Evolutionary conservation across 2,329 filamentous ascomycete species (phyloP).

Genomic region (Diplodia corticola): DNA sequence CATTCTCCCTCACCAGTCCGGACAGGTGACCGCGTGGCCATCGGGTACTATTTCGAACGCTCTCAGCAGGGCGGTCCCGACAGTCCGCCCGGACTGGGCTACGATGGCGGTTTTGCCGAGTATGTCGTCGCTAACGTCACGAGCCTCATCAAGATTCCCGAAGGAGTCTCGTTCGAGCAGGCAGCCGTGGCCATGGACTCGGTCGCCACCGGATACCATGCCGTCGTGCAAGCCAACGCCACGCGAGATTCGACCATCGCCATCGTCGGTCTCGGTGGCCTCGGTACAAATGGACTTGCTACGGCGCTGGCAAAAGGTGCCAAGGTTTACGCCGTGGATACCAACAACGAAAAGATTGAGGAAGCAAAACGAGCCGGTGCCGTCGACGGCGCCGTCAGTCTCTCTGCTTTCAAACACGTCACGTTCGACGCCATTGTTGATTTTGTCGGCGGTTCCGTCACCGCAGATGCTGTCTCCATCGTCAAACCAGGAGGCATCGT

Average conservation of each 20-base stretch:
- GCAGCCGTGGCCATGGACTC: constrained; percentile 22
- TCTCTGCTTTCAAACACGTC: neutral
- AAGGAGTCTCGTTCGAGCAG: constrained; percentile 10
- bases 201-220: constrained; percentile 23
- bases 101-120: neutral
- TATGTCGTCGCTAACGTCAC: neutral
- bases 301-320: neutral
- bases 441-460: neutral
- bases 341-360: neutral
- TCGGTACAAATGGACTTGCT: neutral
- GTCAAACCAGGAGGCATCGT: neutral
- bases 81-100: neutral
- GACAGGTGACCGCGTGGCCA: neutral
- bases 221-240: neutral
- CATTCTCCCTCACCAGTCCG: neutral
- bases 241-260: neutral
- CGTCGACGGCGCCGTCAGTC: neutral
- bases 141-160: constrained; percentile 12
- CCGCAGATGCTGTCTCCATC: neutral
- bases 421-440: neutral
- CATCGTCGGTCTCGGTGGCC: neutral
- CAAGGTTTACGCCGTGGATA: neutral
- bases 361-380: neutral
- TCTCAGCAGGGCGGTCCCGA: neutral
- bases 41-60: neutral